These are phyloP conservation scores for Yamadazyma sp. DNA, from an alignment of 1,139 yeast genomes.

Conservation along the genomic window DNA sequence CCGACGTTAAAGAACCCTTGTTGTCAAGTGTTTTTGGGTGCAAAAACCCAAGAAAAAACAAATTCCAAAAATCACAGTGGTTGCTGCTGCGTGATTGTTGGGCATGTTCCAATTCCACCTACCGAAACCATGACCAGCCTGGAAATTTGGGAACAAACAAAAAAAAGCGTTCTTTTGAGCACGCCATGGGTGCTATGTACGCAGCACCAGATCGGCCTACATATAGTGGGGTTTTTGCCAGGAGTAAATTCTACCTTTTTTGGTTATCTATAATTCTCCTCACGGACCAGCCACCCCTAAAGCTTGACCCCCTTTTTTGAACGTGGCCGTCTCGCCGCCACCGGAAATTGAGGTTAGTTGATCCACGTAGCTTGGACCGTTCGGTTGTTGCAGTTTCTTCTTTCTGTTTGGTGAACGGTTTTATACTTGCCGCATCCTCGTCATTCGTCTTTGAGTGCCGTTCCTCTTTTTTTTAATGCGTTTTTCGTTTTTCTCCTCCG, in stretches of 20 bases:
- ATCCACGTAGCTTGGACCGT: too few relatives aligned
- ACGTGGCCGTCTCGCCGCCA: too few relatives aligned
- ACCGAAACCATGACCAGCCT: too few relatives aligned
- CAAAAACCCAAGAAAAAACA: too few relatives aligned
- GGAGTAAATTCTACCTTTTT: not conserved
- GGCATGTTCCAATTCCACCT: not conserved
- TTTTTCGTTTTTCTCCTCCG: not conserved
- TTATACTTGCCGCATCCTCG: slow-evolving; percentile 1
- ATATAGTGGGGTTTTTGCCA: not conserved
- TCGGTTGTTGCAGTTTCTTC: not conserved
- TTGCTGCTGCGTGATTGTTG: not conserved
- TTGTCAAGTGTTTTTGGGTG: too few relatives aligned
- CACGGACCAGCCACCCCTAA: slow-evolving; percentile 1
- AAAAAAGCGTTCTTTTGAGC: too few relatives aligned
- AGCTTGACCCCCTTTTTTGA: not conserved
- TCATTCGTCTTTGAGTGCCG: not conserved
- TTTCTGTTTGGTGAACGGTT: not conserved
- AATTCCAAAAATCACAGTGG: too few relatives aligned
- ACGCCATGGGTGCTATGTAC: too few relatives aligned
- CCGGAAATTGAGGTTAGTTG: too few relatives aligned
- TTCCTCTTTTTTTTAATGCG: not conserved
- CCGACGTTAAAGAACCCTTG: too few relatives aligned
- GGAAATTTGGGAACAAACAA: too few relatives aligned
- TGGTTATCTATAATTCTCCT: not conserved
- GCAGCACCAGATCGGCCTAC: too few relatives aligned